Evolutionary conservation across 2,329 filamentous ascomycete species (phyloP), one percentile per base, ranked within the genome.

Genomic region (Xylariaceae sp.): DNA sequence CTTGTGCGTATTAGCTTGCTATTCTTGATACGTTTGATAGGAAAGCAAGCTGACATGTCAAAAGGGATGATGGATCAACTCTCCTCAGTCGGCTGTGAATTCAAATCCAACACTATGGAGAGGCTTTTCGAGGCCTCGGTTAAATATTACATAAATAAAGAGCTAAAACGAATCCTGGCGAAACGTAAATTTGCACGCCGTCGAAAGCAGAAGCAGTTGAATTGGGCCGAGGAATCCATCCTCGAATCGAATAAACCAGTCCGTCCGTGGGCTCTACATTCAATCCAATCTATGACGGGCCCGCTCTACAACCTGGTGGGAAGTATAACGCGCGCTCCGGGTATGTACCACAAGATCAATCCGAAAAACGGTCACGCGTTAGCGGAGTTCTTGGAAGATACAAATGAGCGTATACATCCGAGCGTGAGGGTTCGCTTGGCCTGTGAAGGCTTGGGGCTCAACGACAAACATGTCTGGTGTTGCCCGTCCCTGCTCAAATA

Each of bases 51-150:
- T 59, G n/a, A 57, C 42, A n/a, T 18, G n/a, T 10, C 21, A 34
- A 5, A 51, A 79, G 76, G 77, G 77, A 80, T 80, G 77, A 79
- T 80, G 75, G 78, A 80, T 46, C 78, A 81, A 57, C 69, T 81
- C 45, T 71, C 74, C 3, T 78, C 76, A 5, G 68, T 80, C 5
- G 77, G 76, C 6, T 72, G 77, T 32, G 76, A 80, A 60, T 80
- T 80, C 56, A 69, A 54, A 37, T 36, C 55, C 10, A 54, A 66
- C n/a, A 58, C 60, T 3, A 16, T 67, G 8, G 61, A 65, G 4
- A 58, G 47, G 19, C 44, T 64, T 8, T 60, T 77, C 57, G 58
- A 68, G 2, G 66, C 65, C 0, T 72, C 72, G 5, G 63, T 78
- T 43, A 66, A 70, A 21, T 73, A 74, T 26, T 71, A 76, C 45